phyloP scores from a whole-genome alignment of 345 rosid species.

The Murraya paniculata region DNA sequence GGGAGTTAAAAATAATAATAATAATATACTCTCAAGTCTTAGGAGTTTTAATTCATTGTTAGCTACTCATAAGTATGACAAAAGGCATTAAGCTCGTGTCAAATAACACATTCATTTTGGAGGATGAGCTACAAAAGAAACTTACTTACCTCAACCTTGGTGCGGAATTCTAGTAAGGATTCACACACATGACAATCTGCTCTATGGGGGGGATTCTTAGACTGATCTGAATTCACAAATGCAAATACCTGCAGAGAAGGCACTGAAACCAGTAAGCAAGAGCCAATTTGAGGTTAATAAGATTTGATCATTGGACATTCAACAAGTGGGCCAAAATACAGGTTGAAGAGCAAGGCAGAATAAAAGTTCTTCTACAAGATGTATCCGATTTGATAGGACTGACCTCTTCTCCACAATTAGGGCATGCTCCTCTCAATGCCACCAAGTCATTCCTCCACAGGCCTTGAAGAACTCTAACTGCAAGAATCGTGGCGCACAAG shows the following conservation, averaged over 20 bases:
- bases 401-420: constrained; percentile 99
- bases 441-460: constrained; percentile 93
- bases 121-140: not conserved
- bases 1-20: too few relatives aligned
- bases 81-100: not conserved
- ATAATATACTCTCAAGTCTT: not conserved
- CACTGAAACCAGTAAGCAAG: not conserved
- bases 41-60: not conserved
- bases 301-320: not conserved
- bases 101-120: not conserved
- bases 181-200: constrained; percentile 95
- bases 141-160: constrained; percentile 68
- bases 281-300: not conserved
- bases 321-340: not conserved
- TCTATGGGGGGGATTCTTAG: constrained; percentile 60
- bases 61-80: not conserved
- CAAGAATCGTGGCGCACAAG: constrained; percentile 13
- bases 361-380: not conserved
- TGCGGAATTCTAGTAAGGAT: constrained; percentile 75
- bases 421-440: constrained; percentile 88
- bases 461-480: constrained; percentile 79
- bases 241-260: constrained; percentile 70
- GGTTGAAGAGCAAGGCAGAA: constrained; percentile 1
- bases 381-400: constrained; percentile 10
- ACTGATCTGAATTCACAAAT: constrained; percentile 67